phyloP scores from a whole-genome alignment of 441 rosid genomes.

The Gossypium trilobum region DNA sequence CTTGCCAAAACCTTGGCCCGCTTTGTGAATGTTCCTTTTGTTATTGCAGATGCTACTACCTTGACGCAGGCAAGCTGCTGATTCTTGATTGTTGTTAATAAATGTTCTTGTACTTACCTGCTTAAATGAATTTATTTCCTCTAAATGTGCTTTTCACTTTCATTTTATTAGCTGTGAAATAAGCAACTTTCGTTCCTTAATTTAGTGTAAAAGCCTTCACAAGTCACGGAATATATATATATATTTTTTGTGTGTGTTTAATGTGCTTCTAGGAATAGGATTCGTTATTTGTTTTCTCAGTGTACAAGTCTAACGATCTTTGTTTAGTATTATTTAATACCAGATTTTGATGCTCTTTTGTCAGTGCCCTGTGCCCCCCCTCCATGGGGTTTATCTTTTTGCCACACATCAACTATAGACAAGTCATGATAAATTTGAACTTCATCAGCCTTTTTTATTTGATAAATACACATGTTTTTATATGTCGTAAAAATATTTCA shows the following conservation, averaged over 20 bases:
- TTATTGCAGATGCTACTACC: slow-evolving; percentile 92
- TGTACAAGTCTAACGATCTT: not conserved
- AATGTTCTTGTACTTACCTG: slow-evolving; percentile 8
- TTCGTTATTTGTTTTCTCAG: not conserved
- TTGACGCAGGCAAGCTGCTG: slow-evolving; percentile 78
- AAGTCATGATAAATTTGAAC: not conserved
- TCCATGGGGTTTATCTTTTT: not conserved
- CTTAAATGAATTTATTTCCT: not conserved
- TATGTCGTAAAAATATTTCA: slow-evolving; percentile 6
- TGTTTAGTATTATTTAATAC: not conserved
- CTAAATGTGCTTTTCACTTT: not conserved
- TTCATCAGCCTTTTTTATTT: not conserved
- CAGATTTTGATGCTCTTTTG: not conserved
- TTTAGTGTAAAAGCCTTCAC: not conserved
- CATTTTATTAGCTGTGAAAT: not conserved
- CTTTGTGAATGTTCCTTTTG: slow-evolving; percentile 95
- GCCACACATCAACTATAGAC: not conserved
- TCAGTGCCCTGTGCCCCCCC: not conserved
- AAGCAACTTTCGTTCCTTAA: not conserved
- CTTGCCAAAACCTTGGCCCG: slow-evolving; percentile 97
- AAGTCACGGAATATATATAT: not conserved
- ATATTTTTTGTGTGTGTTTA: too few relatives aligned
- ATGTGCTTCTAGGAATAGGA: too few relatives aligned
- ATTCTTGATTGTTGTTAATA: slow-evolving; percentile 15
- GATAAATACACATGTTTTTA: not conserved